Percentiles rank a stretch among this genome's conserved stretches.
phyloP scores from a whole-genome alignment of 345 rosid species.

The Dipteronia dyeriana region DNA sequence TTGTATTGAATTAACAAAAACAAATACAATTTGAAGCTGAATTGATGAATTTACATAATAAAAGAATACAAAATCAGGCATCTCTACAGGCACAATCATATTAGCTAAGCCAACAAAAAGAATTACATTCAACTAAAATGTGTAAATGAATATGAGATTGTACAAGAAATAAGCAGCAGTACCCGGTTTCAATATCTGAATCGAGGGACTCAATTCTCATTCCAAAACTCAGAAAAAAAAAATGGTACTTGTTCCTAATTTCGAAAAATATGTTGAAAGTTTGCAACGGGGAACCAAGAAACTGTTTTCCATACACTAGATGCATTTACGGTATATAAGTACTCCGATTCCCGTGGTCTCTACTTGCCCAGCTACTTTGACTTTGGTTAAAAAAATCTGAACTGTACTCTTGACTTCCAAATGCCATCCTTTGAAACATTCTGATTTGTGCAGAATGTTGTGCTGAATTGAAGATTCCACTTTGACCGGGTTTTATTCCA shows the following conservation, averaged over 20 bases:
- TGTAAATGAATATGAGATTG: slow-evolving; percentile 8
- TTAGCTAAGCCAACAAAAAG: slow-evolving; percentile 16
- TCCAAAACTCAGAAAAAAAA: slow-evolving; percentile 12
- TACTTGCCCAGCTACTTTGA: slow-evolving; percentile 86
- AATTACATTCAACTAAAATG: neutral
- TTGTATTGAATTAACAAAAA: slow-evolving; percentile 2
- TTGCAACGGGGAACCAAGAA: neutral
- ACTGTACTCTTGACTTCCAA: slow-evolving; percentile 87
- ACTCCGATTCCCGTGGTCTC: slow-evolving; percentile 42
- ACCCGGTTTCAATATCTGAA: slow-evolving; percentile 20
- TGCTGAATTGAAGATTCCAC: slow-evolving; percentile 70
- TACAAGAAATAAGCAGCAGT: slow-evolving; percentile 21
- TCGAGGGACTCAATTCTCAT: slow-evolving; percentile 12
- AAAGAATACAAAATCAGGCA: slow-evolving; percentile 19
- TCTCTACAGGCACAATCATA: slow-evolving; percentile 14
- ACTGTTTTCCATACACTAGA: neutral
- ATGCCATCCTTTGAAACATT: slow-evolving; percentile 92
- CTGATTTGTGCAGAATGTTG: slow-evolving; percentile 94
- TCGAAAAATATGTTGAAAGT: neutral
- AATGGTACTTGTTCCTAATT: neutral
- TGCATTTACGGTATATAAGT: slow-evolving; percentile 41
- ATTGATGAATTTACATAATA: slow-evolving; percentile 5
- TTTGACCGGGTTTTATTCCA: slow-evolving; percentile 93
- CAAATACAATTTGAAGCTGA: slow-evolving; percentile 8
- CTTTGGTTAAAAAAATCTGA: slow-evolving; percentile 61